Evolutionary conservation across 495 filamentous ascomycete genomes (phyloP).

Genomic region (Parachaetomium inaequale): DNA sequence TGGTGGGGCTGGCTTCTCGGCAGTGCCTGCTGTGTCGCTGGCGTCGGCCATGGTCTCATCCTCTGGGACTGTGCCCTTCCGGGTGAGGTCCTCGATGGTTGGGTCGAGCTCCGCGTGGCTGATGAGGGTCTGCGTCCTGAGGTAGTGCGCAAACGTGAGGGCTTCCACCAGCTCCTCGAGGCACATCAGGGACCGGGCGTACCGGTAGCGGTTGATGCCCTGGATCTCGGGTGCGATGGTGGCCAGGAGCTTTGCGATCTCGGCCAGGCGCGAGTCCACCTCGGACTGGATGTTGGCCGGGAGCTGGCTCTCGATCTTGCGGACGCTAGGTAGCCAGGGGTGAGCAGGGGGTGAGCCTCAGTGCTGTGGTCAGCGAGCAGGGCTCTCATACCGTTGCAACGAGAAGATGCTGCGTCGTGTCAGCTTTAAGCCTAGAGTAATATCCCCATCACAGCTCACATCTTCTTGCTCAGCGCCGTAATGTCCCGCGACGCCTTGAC

Average conservation of each 20-base stretch:
- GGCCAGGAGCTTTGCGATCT: constrained; percentile 65
- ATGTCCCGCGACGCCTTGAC: constrained; percentile 88
- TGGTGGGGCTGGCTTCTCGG: not conserved
- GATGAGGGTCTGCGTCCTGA: constrained; percentile 70
- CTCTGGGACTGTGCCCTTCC: constrained; percentile 23
- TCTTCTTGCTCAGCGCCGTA: constrained; percentile 93
- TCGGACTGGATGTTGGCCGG: constrained; percentile 63
- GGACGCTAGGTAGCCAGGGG: constrained; percentile 44
- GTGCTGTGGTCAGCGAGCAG: not conserved
- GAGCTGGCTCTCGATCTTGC: constrained; percentile 58
- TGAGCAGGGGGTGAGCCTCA: constrained; percentile 1
- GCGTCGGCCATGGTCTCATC: constrained; percentile 30
- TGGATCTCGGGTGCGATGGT: constrained; percentile 68
- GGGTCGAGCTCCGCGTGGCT: constrained; percentile 54
- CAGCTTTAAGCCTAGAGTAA: not conserved
- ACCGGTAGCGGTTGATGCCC: constrained; percentile 76
- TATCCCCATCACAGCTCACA: constrained; percentile 52
- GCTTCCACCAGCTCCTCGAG: constrained; percentile 94
- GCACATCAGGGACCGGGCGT: constrained; percentile 78
- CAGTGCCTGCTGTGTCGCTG: constrained; percentile 9
- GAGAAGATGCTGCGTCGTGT: constrained; percentile 72
- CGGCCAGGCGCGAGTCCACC: constrained; percentile 56
- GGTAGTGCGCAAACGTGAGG: constrained; percentile 78
- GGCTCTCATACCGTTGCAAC: constrained; percentile 66
- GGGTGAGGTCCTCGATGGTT: constrained; percentile 39